A percentile compares a stretch with the other conserved stretches of the same genome.
These are phyloP conservation scores for Leccinum subfulvum DNA, from an alignment of 1,284 basidiomycete species.

Conservation along the genomic window DNA sequence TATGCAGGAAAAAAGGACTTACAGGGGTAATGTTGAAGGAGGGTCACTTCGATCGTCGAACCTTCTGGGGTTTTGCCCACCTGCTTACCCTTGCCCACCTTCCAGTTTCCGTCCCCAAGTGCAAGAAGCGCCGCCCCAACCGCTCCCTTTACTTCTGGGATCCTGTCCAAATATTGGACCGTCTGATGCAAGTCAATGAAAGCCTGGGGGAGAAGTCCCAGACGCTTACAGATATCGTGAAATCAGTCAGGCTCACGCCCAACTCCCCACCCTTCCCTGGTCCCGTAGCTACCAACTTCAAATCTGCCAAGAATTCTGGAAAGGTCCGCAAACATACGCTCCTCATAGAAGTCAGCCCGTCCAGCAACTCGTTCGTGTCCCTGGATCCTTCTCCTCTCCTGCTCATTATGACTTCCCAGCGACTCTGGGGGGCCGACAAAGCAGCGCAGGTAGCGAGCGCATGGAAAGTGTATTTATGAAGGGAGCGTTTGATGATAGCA, in stretches of 20 bases:
- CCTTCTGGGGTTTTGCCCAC: slow-evolving; percentile 47
- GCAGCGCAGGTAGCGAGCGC: slow-evolving; percentile 67
- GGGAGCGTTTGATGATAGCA: slow-evolving; percentile 71
- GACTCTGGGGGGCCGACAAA: slow-evolving; percentile 50
- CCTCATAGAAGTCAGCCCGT: slow-evolving; percentile 61
- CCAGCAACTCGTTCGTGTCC: slow-evolving; percentile 68
- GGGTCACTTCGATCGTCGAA: slow-evolving; percentile 43
- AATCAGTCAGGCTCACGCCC: slow-evolving; percentile 62
- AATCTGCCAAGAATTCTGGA: slow-evolving; percentile 74
- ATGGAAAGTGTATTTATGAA: slow-evolving; percentile 81
- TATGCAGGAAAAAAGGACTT: slow-evolving; percentile 29
- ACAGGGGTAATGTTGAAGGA: slow-evolving; percentile 76
- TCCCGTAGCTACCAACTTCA: slow-evolving; percentile 57
- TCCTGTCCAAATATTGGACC: slow-evolving; percentile 61
- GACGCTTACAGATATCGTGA: slow-evolving; percentile 54
- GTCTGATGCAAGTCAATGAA: slow-evolving; percentile 42
- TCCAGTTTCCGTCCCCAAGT: slow-evolving; percentile 83
- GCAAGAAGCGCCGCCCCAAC: slow-evolving; percentile 62
- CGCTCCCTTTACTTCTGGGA: slow-evolving; percentile 67
- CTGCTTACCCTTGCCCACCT: slow-evolving; percentile 77
- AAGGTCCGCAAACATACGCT: slow-evolving; percentile 73
- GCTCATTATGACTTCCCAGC: slow-evolving; percentile 66
- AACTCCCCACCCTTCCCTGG: slow-evolving; percentile 46
- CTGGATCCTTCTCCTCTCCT: slow-evolving; percentile 40
- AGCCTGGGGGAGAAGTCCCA: neutral